Conservation (phyloP, 1,284 basidiomycete genomes). For the Trichosporon ovoides region DNA sequence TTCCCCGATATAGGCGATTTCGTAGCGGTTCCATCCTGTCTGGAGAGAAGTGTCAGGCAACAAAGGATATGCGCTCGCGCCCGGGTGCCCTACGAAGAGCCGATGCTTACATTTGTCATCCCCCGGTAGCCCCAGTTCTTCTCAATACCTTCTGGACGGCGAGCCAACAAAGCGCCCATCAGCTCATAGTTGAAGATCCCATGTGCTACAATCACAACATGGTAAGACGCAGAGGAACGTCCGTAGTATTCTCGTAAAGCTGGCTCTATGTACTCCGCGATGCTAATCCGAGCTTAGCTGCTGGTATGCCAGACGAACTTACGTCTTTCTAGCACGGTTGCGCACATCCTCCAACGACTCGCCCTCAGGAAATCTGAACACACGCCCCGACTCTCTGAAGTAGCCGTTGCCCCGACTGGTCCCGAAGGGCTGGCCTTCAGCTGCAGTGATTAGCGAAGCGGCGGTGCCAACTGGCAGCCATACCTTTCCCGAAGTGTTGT, state of each 20-base stretch:
- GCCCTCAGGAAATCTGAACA: constrained; percentile 41
- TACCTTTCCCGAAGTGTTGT: constrained; percentile 46
- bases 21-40: constrained; percentile 52
- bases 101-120: constrained; percentile 51
- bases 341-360: constrained; percentile 47
- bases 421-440: constrained; percentile 43
- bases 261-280: constrained; percentile 43
- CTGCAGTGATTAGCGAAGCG: constrained; percentile 9
- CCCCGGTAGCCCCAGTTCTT: constrained; percentile 46
- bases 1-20: constrained; percentile 19
- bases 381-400: constrained; percentile 34
- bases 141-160: constrained; percentile 40
- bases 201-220: constrained; percentile 47
- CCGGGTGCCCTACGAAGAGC: too few relatives aligned
- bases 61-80: too few relatives aligned
- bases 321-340: constrained; percentile 44
- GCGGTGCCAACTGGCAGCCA: constrained; percentile 6
- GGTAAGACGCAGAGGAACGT: constrained; percentile 20
- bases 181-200: constrained; percentile 50
- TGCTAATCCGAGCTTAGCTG: constrained; percentile 18
- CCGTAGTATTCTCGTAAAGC: constrained; percentile 30
- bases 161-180: constrained; percentile 37
- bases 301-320: constrained; percentile 16
- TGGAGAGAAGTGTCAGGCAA: constrained; percentile 6
- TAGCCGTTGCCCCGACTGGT: constrained; percentile 29